phyloP scores from a whole-genome alignment of 2,329 filamentous ascomycete species.

The Botryosphaeria agaves region DNA sequence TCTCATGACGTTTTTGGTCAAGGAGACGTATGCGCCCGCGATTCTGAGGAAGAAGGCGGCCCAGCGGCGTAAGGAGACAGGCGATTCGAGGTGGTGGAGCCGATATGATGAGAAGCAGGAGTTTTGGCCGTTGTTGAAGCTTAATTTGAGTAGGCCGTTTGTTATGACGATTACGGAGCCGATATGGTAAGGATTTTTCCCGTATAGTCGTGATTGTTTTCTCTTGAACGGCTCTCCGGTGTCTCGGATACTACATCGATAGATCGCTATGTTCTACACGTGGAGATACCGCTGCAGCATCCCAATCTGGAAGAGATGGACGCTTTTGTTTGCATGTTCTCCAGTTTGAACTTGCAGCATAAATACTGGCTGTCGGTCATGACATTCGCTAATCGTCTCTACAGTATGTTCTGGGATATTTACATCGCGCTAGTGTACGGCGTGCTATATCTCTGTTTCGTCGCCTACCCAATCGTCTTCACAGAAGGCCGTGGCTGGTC shows the following conservation, averaged over 20 bases:
- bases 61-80: constrained; percentile 46
- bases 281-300: too few relatives aligned
- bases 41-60: constrained; percentile 51
- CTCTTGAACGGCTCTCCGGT: too few relatives aligned
- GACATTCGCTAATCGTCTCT: constrained; percentile 3
- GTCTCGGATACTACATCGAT: background rate
- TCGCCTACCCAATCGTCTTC: constrained; percentile 80
- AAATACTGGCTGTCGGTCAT: too few relatives aligned
- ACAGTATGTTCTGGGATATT: constrained; percentile 54
- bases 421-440: constrained; percentile 66
- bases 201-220: constrained; percentile 3
- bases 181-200: constrained; percentile 50
- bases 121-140: constrained; percentile 49
- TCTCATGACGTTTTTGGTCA: constrained; percentile 39
- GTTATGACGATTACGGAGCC: constrained; percentile 65
- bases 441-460: constrained; percentile 79
- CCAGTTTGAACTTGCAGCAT: too few relatives aligned
- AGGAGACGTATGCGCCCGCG: constrained; percentile 61
- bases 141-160: constrained; percentile 64
- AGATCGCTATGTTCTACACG: too few relatives aligned
- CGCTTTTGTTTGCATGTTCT: too few relatives aligned
- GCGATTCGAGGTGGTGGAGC: constrained; percentile 58
- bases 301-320: too few relatives aligned
- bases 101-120: constrained; percentile 58
- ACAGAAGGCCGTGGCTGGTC: constrained; percentile 58